A percentile compares a stretch with the other conserved stretches of the same genome.
phyloP scores from a whole-genome alignment of 163 green algal species.

The Coccomyxa subellipsoidea region DNA sequence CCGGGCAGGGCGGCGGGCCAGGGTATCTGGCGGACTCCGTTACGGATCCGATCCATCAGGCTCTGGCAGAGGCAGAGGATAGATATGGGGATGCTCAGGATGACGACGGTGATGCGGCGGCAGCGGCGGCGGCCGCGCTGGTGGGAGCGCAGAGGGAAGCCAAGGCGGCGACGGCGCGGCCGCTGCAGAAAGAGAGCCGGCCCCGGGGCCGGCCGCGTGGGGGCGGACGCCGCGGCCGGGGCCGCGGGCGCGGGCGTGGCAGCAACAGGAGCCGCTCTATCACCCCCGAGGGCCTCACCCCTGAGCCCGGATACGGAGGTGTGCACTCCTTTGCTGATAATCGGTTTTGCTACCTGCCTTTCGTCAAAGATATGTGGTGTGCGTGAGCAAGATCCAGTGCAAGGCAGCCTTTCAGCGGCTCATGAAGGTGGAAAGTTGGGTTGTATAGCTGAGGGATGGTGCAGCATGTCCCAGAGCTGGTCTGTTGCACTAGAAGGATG shows the following conservation, averaged over 20 bases:
- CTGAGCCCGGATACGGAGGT: not conserved
- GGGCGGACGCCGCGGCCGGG: not conserved
- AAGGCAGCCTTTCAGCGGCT: too few species aligned
- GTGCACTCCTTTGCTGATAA: too few species aligned
- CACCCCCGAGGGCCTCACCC: not conserved
- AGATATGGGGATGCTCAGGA: not conserved
- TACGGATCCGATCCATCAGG: not conserved
- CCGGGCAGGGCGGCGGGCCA: not conserved
- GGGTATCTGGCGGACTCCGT: not conserved
- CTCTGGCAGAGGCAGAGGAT: not conserved
- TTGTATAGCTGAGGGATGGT: too few species aligned
- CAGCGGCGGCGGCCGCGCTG: conserved; percentile 6
- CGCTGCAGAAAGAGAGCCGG: too few species aligned
- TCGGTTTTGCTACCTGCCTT: too few species aligned
- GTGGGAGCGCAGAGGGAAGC: not conserved
- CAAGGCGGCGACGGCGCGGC: not conserved
- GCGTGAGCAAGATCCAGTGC: too few species aligned
- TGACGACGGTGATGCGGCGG: not conserved
- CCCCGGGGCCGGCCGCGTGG: too few species aligned
- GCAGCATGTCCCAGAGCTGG: too few species aligned
- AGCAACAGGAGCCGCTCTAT: not conserved
- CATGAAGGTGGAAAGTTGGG: too few species aligned
- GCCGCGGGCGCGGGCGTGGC: not conserved
- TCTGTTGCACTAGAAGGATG: too few species aligned
- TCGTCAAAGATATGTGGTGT: too few species aligned